Evolutionary conservation across 768 basidiomycete genomes (phyloP), one percentile per base, ranked within the genome.

Genomic region (Podaxis carcinomalis): DNA sequence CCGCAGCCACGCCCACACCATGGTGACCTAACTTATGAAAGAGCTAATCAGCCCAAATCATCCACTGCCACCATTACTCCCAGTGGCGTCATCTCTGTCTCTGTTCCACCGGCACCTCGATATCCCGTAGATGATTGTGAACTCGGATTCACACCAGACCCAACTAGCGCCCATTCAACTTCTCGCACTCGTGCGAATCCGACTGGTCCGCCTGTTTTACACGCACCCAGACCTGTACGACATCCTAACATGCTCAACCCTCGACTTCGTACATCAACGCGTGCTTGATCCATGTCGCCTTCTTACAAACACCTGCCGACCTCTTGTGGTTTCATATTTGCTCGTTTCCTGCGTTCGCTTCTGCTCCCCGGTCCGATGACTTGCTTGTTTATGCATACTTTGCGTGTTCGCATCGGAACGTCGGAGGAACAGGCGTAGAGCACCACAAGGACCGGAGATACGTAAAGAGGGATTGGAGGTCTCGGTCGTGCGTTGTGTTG

Each of bases 221-320:
- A 51, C 27, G 59, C 59, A 25, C 32, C 59, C 27, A 44, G 39
- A 23, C 52, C 59, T 13, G 55, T 49, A 23, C 21, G 44, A 37
- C 52, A 49, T n/a, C 44, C 59, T 49, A 35, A 47, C 52, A 46
- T 61, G 35, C 59, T 61, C 52, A 55, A 44, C 44, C 59, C 59
- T 32, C 52, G 25, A 10, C 59, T 39, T 55, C 59, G 52, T 54
- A 53, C 51, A 61, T 61, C 52, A 61, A 28, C 59, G 39, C 59
- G 59, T 60, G 59, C 44, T 55, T 55, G 52, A 61, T 61, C 44
- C 11, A 21, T 23, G 25, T 44, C 16, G n/a, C 0, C 19, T 44
- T n/a, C 19, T n/a, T 19, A 44, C 42, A 44, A 9, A 21, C 42
- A 19, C 42, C 19, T 7, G 42, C 5, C 42, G 42, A 44, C 42